These are phyloP conservation scores for Termitomyces sp. DNA, from an alignment of 1,284 basidiomycete genomes.

Conservation along the genomic window DNA sequence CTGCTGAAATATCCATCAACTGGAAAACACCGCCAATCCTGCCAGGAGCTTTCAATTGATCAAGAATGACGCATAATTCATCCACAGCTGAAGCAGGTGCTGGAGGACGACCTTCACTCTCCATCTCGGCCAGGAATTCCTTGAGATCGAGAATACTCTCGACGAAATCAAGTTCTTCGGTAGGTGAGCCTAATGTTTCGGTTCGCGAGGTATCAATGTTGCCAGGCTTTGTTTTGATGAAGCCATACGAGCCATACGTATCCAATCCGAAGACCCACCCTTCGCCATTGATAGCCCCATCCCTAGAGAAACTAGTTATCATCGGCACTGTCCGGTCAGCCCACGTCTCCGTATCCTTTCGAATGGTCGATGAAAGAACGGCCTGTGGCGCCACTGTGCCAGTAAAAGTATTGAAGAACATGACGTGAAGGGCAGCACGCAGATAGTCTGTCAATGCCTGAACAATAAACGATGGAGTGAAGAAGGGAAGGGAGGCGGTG, in stretches of 20 bases:
- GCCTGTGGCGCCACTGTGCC: background rate
- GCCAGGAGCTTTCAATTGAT: background rate
- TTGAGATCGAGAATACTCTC: background rate
- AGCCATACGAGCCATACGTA: background rate
- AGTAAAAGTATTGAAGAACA: background rate
- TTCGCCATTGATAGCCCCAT: constrained; percentile 1
- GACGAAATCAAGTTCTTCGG: background rate
- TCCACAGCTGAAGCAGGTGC: background rate
- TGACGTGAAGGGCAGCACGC: background rate
- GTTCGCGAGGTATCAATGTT: no score
- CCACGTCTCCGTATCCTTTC: constrained; percentile 2
- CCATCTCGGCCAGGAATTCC: background rate
- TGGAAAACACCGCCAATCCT: background rate
- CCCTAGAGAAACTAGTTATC: background rate
- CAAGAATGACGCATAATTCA: background rate
- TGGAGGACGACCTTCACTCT: background rate
- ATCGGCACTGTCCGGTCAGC: constrained; percentile 3
- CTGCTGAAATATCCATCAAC: background rate
- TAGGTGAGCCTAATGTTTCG: no score
- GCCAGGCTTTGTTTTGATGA: background rate
- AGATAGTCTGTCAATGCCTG: constrained; percentile 10
- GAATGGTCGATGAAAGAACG: constrained; percentile 6
- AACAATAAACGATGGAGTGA: constrained; percentile 12
- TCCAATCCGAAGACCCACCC: constrained; percentile 8
- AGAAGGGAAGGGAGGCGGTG: constrained; percentile 9